Evolutionary conservation across 176 grass and related monocot species (phyloP), one percentile per base, ranked within the genome.

Genomic region (Eleusine indica): DNA sequence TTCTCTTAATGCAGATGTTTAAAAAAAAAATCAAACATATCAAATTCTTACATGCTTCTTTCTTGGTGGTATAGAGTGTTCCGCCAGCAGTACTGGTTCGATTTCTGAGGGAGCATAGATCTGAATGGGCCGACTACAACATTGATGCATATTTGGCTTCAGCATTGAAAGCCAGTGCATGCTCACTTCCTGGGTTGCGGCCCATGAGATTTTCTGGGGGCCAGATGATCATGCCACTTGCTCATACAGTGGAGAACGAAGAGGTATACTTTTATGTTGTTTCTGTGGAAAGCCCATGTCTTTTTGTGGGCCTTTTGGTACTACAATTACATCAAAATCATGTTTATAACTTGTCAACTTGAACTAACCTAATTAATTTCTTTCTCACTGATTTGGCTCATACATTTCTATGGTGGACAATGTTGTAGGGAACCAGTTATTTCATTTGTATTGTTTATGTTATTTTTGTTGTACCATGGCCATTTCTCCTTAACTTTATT

Each of bases 51-150:
- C 11, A 51, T 65, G 16, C 65, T 81, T 63, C 61, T 87, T 71
- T 12, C 41, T 77, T 90, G 48, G 13, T 78, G 79, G 88, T 84
- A 63, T 83, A 99, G 96, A 96, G 91, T 70, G 96, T 99, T 54
- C 93, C 96, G 75, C 91, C 96, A 9, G 89, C 89, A n/a, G 86
- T 99, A 69, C 71, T 99, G 68, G 89, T 99, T 81, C 87, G 81
- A 38, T 99, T 99, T 85, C 62, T 99, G 71, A 96, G 96, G 91
- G 96, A 99, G 68, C 96, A 96, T 78, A 86, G 96, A 51, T 99
- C 96, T 22, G 96, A 99, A 80, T 99, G 96, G 96, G 96, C 96
- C 38, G 96, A 99, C 90, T 99, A 96, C 80, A 94, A 81, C 63
- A 80, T 99, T 61, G 96, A 99, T 89, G 89, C 93, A 4, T 99